A percentile compares a stretch with the other conserved stretches of the same genome.
phyloP scores from a whole-genome alignment of 768 basidiomycete genomes.

The Chalciporus pseudorubinellus region DNA sequence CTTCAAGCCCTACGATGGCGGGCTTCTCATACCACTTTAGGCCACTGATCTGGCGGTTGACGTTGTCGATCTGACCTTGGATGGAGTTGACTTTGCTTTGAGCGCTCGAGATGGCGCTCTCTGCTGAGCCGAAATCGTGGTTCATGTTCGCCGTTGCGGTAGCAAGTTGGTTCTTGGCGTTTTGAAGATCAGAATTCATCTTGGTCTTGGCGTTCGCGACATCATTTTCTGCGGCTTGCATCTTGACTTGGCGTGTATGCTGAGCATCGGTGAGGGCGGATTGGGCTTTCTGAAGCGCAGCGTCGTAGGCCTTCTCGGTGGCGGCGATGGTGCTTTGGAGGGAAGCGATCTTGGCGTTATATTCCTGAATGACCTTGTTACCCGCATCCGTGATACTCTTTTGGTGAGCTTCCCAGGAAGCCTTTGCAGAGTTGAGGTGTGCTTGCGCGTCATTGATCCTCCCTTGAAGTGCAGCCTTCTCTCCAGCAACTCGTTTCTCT shows the following conservation, averaged over 20 bases:
- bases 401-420: not conserved
- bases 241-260: conserved; percentile 4
- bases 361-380: not conserved
- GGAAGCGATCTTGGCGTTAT: not conserved
- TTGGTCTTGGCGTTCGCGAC: not conserved
- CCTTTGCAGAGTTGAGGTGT: not conserved
- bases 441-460: not conserved
- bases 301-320: not conserved
- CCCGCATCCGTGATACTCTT: not conserved
- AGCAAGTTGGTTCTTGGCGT: not conserved
- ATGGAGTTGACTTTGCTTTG: not conserved
- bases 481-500: not conserved
- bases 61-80: not conserved
- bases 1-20: not conserved
- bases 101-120: not conserved
- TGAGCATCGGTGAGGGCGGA: not conserved
- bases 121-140: conserved; percentile 1
- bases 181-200: not conserved
- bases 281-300: not conserved
- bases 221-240: not conserved
- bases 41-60: not conserved
- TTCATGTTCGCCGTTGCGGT: not conserved
- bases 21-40: not conserved
- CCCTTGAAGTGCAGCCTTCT: not conserved
- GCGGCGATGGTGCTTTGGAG: not conserved